These are phyloP conservation scores for Heritiera fomes DNA, from an alignment of 345 rosid species.

Conservation along the genomic window DNA sequence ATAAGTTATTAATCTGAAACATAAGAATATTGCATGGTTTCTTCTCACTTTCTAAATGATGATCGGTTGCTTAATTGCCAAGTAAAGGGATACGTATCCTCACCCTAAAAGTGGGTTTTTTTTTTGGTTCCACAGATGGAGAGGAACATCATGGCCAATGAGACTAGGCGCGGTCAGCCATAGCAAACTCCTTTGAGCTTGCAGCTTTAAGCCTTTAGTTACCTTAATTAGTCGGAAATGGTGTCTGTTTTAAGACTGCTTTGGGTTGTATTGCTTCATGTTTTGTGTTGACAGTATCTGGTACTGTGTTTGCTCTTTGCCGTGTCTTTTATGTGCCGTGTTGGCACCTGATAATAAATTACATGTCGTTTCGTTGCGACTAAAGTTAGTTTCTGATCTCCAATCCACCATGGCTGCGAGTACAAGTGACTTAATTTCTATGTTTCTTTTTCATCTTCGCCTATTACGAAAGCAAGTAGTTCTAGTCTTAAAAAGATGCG, in stretches of 20 bases:
- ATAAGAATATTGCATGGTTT: no score
- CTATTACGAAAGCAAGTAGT: no score
- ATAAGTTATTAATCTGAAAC: not conserved
- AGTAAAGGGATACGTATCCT: not conserved
- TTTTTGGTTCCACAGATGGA: not conserved
- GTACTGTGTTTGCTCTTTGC: not conserved
- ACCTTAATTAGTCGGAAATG: not conserved
- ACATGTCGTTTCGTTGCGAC: not conserved
- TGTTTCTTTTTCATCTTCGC: no score
- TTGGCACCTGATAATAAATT: not conserved
- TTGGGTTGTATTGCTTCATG: not conserved
- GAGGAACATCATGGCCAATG: not conserved
- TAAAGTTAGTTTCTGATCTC: no score
- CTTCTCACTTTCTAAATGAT: no score
- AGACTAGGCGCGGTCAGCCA: not conserved
- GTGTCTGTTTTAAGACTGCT: not conserved
- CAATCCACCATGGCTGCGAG: not conserved
- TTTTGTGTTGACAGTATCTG: not conserved
- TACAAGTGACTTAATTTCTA: no score
- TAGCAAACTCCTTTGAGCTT: not conserved
- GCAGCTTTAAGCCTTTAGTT: not conserved
- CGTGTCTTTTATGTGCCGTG: not conserved
- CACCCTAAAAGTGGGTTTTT: not conserved
- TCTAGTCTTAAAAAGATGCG: no score
- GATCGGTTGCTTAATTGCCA: not conserved